These are phyloP conservation scores for Hypoxylon perforatum DNA, from an alignment of 495 filamentous ascomycete species.

Conservation along the genomic window DNA sequence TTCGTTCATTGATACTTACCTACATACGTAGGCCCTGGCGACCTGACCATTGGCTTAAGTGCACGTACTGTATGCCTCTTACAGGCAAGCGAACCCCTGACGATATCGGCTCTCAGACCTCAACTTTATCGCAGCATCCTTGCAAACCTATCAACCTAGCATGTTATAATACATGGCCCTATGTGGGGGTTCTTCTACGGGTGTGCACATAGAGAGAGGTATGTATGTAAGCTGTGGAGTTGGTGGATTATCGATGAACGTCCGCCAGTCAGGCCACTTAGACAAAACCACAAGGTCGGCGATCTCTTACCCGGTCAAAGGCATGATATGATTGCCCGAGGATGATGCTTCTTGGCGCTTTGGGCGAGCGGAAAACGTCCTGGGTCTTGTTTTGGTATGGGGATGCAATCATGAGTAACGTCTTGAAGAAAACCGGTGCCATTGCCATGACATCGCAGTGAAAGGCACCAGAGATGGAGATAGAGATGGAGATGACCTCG, in stretches of 20 bases:
- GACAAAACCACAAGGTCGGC: slow-evolving; percentile 12
- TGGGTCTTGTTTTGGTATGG: neutral
- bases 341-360: slow-evolving; percentile 7
- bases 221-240: slow-evolving; percentile 4
- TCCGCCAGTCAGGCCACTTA: neutral
- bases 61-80: slow-evolving; percentile 12
- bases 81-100: slow-evolving; percentile 1
- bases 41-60: neutral
- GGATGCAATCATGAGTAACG: neutral
- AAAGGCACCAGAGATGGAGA: no score
- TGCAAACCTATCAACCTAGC: neutral
- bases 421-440: neutral
- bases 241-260: slow-evolving; percentile 9
- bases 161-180: neutral
- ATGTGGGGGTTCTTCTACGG: slow-evolving; percentile 10
- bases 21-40: slow-evolving; percentile 1
- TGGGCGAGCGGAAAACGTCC: neutral
- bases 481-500: no score
- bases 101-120: slow-evolving; percentile 7
- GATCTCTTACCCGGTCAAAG: slow-evolving; percentile 18
- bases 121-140: slow-evolving; percentile 20
- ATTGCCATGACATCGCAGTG: no score
- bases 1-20: neutral
- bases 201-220: neutral
- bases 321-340: slow-evolving; percentile 11